Conservation (phyloP, 306 rosid genomes). For the Malus fusca region DNA sequence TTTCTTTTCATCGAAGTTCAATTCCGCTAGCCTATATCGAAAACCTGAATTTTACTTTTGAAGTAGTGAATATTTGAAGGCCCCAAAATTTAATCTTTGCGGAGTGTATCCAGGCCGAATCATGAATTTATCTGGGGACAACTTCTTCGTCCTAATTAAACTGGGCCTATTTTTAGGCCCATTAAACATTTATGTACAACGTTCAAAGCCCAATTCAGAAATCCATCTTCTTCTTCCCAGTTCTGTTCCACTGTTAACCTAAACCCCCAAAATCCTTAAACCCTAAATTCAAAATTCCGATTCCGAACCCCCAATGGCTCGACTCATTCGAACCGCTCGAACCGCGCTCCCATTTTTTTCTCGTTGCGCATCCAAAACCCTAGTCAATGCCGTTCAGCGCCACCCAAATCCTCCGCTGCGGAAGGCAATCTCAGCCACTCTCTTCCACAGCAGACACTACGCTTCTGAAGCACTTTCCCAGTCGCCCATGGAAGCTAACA, state of each 20-base stretch:
- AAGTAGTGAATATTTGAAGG: no score
- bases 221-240: not conserved
- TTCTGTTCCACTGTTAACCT: not conserved
- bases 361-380: slow-evolving; percentile 1
- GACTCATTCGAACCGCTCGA: slow-evolving; percentile 35
- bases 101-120: not conserved
- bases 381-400: not conserved
- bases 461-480: slow-evolving; percentile 25
- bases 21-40: not conserved
- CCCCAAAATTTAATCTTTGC: no score
- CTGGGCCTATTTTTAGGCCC: not conserved
- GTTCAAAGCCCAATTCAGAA: not conserved
- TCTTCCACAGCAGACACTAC: slow-evolving; percentile 15
- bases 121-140: not conserved
- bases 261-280: slow-evolving; percentile 11
- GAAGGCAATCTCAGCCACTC: slow-evolving; percentile 7
- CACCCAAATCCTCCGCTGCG: not conserved
- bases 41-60: no score
- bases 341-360: slow-evolving; percentile 7
- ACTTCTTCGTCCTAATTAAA: not conserved
- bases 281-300: slow-evolving; percentile 4
- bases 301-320: slow-evolving; percentile 28
- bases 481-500: slow-evolving; percentile 66
- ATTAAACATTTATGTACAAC: not conserved
- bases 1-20: no score